phyloP scores from a whole-genome alignment of 371 early-diverging fungal genomes.

The Capillidium heterosporum region DNA sequence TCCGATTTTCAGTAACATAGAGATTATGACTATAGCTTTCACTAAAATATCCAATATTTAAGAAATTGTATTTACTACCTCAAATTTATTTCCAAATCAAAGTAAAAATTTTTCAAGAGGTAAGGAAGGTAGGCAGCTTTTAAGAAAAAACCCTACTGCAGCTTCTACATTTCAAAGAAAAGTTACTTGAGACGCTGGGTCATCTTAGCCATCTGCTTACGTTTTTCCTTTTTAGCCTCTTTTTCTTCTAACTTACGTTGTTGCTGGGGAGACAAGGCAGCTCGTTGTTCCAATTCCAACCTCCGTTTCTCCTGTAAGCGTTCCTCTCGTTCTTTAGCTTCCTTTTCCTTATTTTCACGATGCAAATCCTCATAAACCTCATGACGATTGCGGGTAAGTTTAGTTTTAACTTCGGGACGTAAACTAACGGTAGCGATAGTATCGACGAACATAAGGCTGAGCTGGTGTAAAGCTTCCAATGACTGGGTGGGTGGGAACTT shows the following conservation, averaged over 20 bases:
- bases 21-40: too few species aligned
- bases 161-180: too few species aligned
- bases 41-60: too few species aligned
- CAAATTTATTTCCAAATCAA: too few species aligned
- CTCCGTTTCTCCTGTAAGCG: constrained; percentile 1
- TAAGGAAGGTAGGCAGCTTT: too few species aligned
- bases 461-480: neutral
- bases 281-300: neutral
- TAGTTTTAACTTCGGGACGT: neutral
- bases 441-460: neutral
- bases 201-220: constrained; percentile 1
- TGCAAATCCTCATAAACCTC: neutral
- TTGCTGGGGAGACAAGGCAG: neutral
- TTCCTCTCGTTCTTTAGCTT: neutral
- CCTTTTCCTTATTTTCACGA: neutral
- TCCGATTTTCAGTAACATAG: too few species aligned
- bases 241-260: constrained; percentile 6
- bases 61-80: too few species aligned
- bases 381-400: neutral
- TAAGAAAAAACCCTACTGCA: too few species aligned
- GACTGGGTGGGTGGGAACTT: neutral
- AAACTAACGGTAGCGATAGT: neutral
- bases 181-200: neutral
- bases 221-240: neutral
- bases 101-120: too few species aligned